Evolutionary conservation across 2,329 filamentous ascomycete species (phyloP).

Genomic region (Nannizziopsis barbatae): DNA sequence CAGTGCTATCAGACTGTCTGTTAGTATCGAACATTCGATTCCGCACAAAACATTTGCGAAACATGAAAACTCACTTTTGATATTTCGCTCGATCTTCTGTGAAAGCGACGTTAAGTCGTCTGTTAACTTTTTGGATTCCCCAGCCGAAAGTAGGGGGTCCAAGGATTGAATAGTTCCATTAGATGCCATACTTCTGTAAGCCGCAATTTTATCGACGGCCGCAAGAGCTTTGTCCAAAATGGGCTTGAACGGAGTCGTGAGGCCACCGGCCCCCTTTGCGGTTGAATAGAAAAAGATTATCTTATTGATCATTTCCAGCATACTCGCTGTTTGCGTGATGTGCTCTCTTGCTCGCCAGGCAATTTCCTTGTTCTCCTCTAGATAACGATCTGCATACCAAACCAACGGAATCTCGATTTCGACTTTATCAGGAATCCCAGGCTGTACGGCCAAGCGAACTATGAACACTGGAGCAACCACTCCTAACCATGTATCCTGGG

Average conservation of each 20-base stretch:
- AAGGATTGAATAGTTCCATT: neutral
- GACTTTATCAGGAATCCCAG: conserved; percentile 27
- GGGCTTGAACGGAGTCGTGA: conserved; percentile 22
- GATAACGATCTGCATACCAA: conserved; percentile 51
- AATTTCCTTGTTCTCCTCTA: conserved; percentile 40
- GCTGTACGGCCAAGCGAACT: conserved; percentile 27
- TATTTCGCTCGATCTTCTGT: conserved; percentile 32
- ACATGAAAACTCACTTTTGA: conserved; percentile 12
- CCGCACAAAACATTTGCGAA: no score
- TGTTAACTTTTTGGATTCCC: conserved; percentile 20
- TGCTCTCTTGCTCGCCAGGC: conserved; percentile 38
- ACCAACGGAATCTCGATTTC: conserved; percentile 43
- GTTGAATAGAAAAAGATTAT: conserved; percentile 25
- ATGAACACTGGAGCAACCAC: conserved; percentile 46
- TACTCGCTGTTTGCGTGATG: conserved; percentile 26
- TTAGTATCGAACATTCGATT: no score
- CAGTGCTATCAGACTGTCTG: conserved; percentile 23
- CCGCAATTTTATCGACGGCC: conserved; percentile 21
- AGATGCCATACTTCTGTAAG: conserved; percentile 12
- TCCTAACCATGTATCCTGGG: conserved; percentile 40
- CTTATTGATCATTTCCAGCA: conserved; percentile 25
- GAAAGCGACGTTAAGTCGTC: conserved; percentile 28
- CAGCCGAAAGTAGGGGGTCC: conserved; percentile 14
- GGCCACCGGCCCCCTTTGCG: conserved; percentile 16
- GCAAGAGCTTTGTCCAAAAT: conserved; percentile 29